Percentiles rank a stretch among this genome's conserved stretches.
phyloP scores from a whole-genome alignment of 1,284 basidiomycete species.

The Ustilago sp. region DNA sequence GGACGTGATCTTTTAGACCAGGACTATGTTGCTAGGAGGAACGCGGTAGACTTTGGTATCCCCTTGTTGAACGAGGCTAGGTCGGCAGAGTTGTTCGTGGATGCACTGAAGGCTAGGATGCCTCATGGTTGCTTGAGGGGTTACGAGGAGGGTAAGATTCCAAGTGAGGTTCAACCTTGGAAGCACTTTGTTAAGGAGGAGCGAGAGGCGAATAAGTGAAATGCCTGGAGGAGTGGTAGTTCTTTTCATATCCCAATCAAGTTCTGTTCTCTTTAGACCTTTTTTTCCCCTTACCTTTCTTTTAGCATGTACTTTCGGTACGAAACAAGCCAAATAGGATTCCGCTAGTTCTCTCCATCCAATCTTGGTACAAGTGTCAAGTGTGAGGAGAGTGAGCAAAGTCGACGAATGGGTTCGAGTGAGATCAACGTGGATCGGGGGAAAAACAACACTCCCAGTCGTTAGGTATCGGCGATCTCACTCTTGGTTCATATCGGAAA shows the following conservation, averaged over 20 bases:
- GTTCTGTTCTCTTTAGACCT: not conserved
- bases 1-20: slow-evolving; percentile 86
- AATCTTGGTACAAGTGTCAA: not conserved
- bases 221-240: too few relatives aligned
- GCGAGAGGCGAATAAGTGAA: slow-evolving; percentile 8
- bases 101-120: slow-evolving; percentile 88
- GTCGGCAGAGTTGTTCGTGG: slow-evolving; percentile 89
- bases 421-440: not conserved
- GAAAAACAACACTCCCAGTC: not conserved
- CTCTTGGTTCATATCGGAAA: too few relatives aligned
- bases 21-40: slow-evolving; percentile 87
- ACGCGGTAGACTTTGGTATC: slow-evolving; percentile 69
- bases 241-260: not conserved
- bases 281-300: not conserved
- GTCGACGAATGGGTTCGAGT: not conserved
- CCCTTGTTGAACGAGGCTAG: slow-evolving; percentile 91
- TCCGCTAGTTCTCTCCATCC: not conserved
- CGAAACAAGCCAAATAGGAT: not conserved
- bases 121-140: slow-evolving; percentile 82
- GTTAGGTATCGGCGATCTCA: not conserved
- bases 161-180: slow-evolving; percentile 80
- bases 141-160: slow-evolving; percentile 89
- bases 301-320: not conserved
- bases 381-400: not conserved
- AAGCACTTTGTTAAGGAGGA: slow-evolving; percentile 62